Percentiles rank a stretch among this genome's conserved stretches.
phyloP scores from a whole-genome alignment of 108 stramenopile species.

The Fragilaria radians region DNA sequence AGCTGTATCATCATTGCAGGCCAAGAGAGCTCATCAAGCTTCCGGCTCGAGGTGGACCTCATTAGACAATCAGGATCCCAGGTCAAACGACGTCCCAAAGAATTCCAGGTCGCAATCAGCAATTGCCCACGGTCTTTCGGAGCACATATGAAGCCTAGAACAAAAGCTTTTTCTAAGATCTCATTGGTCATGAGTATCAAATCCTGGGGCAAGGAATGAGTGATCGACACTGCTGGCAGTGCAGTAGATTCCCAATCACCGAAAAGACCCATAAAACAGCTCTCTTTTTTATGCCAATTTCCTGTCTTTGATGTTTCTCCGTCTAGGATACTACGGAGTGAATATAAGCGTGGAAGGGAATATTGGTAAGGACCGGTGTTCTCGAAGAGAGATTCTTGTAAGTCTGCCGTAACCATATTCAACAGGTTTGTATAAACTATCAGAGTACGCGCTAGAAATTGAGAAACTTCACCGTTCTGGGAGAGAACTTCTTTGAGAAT shows the following conservation, averaged over 20 bases:
- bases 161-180: conserved; percentile 29
- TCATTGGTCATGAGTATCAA: neutral
- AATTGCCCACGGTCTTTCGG: conserved; percentile 47
- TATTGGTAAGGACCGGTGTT: conserved; percentile 24
- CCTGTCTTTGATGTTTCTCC: neutral
- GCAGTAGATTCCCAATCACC: conserved; percentile 46
- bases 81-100: conserved; percentile 12
- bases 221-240: conserved; percentile 22
- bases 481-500: conserved; percentile 1
- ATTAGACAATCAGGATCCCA: neutral
- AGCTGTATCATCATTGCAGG: conserved; percentile 15
- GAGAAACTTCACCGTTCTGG: conserved; percentile 21
- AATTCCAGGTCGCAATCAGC: conserved; percentile 72
- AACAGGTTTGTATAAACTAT: conserved; percentile 34
- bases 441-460: conserved; percentile 50
- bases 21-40: conserved; percentile 5
- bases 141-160: conserved; percentile 42
- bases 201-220: conserved; percentile 13
- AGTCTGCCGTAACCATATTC: conserved; percentile 24
- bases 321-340: neutral
- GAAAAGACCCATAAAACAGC: conserved; percentile 54
- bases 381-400: conserved; percentile 5
- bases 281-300: conserved; percentile 27
- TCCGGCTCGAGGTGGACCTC: conserved; percentile 6
- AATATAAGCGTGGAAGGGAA: conserved; percentile 11